Evolutionary conservation across 2,329 filamentous ascomycete genomes (phyloP).

Genomic region (Didymella pomorum): DNA sequence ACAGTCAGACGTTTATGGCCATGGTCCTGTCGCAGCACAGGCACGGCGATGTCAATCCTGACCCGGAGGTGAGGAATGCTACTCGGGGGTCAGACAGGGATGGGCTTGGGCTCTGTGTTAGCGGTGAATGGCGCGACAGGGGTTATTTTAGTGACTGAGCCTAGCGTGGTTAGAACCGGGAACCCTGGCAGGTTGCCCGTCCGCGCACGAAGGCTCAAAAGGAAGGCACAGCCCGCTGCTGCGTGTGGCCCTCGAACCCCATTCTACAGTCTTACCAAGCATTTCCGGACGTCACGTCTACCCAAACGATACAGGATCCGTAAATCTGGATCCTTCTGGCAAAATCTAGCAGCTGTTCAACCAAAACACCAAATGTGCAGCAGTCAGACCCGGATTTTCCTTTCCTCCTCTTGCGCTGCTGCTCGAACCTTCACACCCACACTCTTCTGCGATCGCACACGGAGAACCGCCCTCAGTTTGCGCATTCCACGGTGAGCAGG

Average conservation of each 20-base stretch:
- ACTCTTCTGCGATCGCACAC: constrained; percentile 30
- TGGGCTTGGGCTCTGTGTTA: constrained; percentile 25
- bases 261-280: constrained; percentile 40
- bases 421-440: constrained; percentile 39
- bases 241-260: constrained; percentile 26
- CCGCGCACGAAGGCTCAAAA: constrained; percentile 34
- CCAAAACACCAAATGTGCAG: constrained; percentile 47
- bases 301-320: constrained; percentile 27
- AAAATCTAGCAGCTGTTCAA: constrained; percentile 28
- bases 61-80: constrained; percentile 40
- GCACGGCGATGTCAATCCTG: constrained; percentile 31
- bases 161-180: constrained; percentile 22
- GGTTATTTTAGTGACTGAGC: background rate
- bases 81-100: constrained; percentile 23
- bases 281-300: constrained; percentile 34
- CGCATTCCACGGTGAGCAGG: constrained; percentile 47
- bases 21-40: constrained; percentile 29
- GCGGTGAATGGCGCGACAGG: constrained; percentile 23
- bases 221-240: constrained; percentile 32
- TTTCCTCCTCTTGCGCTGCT: constrained; percentile 43
- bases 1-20: constrained; percentile 22
- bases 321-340: constrained; percentile 48
- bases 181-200: constrained; percentile 16
- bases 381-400: constrained; percentile 41
- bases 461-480: constrained; percentile 39